phyloP scores from a whole-genome alignment of 140 eudicot genomes.

The Erigeron philadelphicus region DNA sequence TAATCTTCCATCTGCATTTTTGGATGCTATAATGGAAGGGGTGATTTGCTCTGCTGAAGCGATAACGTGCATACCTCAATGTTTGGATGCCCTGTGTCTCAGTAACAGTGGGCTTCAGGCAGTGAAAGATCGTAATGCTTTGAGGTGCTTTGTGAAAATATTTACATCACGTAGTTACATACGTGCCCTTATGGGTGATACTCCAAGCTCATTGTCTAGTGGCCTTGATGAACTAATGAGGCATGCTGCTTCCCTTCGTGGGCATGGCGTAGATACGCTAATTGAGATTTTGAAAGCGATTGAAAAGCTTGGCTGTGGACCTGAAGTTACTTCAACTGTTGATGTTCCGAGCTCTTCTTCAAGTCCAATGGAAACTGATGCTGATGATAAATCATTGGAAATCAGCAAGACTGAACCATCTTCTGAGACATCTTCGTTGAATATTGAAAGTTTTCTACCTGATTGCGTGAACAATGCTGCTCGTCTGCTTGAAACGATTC shows the following conservation, averaged over 20 bases:
- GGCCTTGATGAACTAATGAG: slow-evolving; percentile 98
- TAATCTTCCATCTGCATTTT: slow-evolving; percentile 87
- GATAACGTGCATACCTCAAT: slow-evolving; percentile 97
- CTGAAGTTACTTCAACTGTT: slow-evolving; percentile 43
- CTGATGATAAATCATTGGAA: slow-evolving; percentile 38
- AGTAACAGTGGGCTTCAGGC: slow-evolving; percentile 87
- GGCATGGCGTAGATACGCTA: slow-evolving; percentile 83
- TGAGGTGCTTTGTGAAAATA: slow-evolving; percentile 92
- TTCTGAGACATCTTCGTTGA: slow-evolving; percentile 46
- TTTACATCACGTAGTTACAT: slow-evolving; percentile 71
- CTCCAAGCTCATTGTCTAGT: slow-evolving; percentile 82
- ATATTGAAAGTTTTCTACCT: slow-evolving; percentile 69
- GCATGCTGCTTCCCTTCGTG: slow-evolving; percentile 85
- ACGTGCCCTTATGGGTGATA: slow-evolving; percentile 83
- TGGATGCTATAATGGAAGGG: slow-evolving; percentile 92
- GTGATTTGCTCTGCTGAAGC: slow-evolving; percentile 98
- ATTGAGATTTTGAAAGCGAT: slow-evolving; percentile 73
- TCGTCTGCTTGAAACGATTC: slow-evolving; percentile 87
- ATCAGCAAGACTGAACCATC: slow-evolving; percentile 39
- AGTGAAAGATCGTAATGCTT: slow-evolving; percentile 88
- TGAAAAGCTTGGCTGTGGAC: slow-evolving; percentile 64
- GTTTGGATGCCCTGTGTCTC: slow-evolving; percentile 94
- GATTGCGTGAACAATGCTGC: slow-evolving; percentile 82
- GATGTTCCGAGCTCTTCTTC: slow-evolving; percentile 47
- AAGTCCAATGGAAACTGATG: slow-evolving; percentile 95